phyloP scores from a whole-genome alignment of 305 asterid species.

The Striga hermonthica region DNA sequence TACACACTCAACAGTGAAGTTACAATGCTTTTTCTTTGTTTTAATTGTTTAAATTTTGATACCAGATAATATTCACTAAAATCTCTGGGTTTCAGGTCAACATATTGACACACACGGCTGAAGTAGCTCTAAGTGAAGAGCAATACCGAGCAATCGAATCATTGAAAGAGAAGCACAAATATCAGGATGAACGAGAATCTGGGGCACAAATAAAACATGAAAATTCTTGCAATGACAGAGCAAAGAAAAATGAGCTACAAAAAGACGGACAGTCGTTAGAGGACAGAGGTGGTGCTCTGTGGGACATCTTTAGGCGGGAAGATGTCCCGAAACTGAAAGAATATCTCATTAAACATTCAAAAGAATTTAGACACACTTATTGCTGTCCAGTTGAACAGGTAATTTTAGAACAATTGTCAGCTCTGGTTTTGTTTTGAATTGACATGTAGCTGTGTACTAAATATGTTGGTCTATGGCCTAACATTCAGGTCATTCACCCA shows the following conservation, averaged over 20 bases:
- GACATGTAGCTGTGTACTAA: neutral
- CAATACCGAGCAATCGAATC: conserved; percentile 50
- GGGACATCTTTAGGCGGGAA: conserved; percentile 92
- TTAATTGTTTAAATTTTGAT: too few relatives aligned
- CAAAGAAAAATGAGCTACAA: conserved; percentile 14
- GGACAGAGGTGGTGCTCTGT: conserved; percentile 61
- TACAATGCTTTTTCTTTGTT: too few relatives aligned
- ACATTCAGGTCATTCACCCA: conserved; percentile 68
- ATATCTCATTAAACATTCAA: conserved; percentile 61
- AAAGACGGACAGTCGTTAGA: conserved; percentile 32
- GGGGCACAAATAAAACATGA: neutral
- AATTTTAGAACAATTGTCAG: conserved; percentile 5
- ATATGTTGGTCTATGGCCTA: neutral
- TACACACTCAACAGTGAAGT: too few relatives aligned
- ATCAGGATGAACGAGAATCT: conserved; percentile 48
- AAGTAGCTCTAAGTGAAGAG: conserved; percentile 47
- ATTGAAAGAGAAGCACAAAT: conserved; percentile 65
- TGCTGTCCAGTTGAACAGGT: conserved; percentile 77
- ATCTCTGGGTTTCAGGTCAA: conserved; percentile 57
- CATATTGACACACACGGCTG: conserved; percentile 79
- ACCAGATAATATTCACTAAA: neutral
- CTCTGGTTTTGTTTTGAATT: neutral
- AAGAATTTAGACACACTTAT: conserved; percentile 72
- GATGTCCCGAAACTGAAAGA: conserved; percentile 68
- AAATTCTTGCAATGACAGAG: conserved; percentile 2